Conservation (phyloP, 768 basidiomycete species). For the Trametes meyenii region DNA sequence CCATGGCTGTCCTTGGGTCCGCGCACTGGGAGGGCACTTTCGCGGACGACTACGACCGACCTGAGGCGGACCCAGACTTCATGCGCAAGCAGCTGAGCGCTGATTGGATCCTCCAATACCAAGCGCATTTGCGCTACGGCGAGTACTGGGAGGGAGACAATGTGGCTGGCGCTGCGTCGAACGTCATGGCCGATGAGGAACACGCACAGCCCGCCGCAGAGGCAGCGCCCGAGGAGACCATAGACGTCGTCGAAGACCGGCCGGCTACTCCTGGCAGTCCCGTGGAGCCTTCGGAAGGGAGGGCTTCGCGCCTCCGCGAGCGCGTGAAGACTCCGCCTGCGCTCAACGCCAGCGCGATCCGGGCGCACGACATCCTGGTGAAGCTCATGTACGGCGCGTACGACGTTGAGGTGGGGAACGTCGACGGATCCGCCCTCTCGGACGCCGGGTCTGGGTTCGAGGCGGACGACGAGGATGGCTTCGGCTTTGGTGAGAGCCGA, state of each 20-base stretch:
- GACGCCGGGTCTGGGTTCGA: slow-evolving; percentile 12
- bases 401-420: slow-evolving; percentile 7
- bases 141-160: slow-evolving; percentile 11
- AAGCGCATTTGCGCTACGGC: slow-evolving; percentile 16
- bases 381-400: not conserved
- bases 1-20: slow-evolving; percentile 13
- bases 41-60: slow-evolving; percentile 11
- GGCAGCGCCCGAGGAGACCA: not conserved
- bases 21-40: slow-evolving; percentile 1
- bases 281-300: not conserved
- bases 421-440: not conserved
- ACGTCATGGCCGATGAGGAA: not conserved
- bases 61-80: slow-evolving; percentile 8
- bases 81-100: not conserved
- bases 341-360: slow-evolving; percentile 6
- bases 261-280: no score
- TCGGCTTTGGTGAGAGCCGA: not conserved
- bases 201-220: not conserved
- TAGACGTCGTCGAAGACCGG: no score
- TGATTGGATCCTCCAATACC: slow-evolving; percentile 3
- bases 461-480: slow-evolving; percentile 4
- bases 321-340: slow-evolving; percentile 14
- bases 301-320: slow-evolving; percentile 12
- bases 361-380: not conserved
- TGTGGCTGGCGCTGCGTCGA: not conserved